Base-by-base conservation (phyloP, 495 filamentous ascomycete species). In the Penicillium steckii region DNA sequence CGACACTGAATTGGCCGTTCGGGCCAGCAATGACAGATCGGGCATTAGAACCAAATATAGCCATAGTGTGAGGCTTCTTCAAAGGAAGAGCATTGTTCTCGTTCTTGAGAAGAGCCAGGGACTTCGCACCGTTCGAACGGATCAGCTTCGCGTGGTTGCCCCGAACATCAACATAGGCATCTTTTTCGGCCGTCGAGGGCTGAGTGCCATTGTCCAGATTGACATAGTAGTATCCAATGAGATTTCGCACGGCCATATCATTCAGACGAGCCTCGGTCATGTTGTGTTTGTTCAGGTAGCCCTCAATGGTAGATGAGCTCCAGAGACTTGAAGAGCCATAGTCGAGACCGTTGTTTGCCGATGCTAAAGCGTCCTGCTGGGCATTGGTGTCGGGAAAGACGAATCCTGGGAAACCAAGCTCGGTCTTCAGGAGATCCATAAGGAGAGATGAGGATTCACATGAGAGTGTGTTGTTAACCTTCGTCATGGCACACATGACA, bases 401-500 rank as follows among this genome's bases (percentile, higher is more conserved):
- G 38, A 75, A 74, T 4, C 78, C 78, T 21, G 78, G 67, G 56
- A 79, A 81, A 19, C 74, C 80, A 22, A 86, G 65, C 64, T 85
- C 79, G 8, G 73, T 76, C 61, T 85, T 85, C 50, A 86, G 63
- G 0, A 82, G 29, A 6, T 70, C 70, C 46, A 74, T 78, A 27
- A 84, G 64, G 26, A 80, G 45, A 46, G 74, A 70, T 1, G 70
- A 69, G 59, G 80, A 85, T 64, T 87, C 80, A 60, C 86, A 89
- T 1, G 78, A 75, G 30, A 80, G 82, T 0, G 79, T 82, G 42
- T 80, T 79, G 57, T 87, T 87, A 44, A 87, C 53, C 8, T 82
- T 72, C 44, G 84, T 79, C 56, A 87, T 86, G 3, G 79, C 81
- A 65, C 83, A 88, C 84, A 87, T 88, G 21, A 88, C 73, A 41